Percentiles rank a stretch among this genome's conserved stretches.
These are phyloP conservation scores for Eremomyces bilateralis DNA, from an alignment of 495 filamentous ascomycete species.

Conservation along the genomic window DNA sequence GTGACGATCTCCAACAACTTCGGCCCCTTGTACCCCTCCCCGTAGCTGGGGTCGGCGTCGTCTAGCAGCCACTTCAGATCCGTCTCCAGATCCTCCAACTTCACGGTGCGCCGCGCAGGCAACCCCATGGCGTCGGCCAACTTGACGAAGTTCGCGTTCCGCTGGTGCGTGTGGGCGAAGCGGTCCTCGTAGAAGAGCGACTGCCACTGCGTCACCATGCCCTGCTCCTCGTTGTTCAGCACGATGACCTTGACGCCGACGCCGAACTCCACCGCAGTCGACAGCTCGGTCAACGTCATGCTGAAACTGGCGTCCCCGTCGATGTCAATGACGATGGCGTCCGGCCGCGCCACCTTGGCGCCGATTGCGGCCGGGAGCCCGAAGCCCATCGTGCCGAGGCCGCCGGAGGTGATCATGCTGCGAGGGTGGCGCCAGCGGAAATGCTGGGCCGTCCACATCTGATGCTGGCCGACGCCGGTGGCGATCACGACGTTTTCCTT, in stretches of 20 bases:
- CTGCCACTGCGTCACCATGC: conserved; percentile 96
- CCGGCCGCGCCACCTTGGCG: conserved; percentile 73
- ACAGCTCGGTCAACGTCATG: conserved; percentile 86
- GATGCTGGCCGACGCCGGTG: conserved; percentile 87
- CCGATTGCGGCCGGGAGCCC: conserved; percentile 86
- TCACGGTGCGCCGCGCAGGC: conserved; percentile 37
- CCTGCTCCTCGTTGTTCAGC: conserved; percentile 90
- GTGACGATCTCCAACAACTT: conserved; percentile 24
- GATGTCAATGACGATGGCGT: conserved; percentile 76
- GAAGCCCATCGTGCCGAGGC: conserved; percentile 88
- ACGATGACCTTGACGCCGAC: conserved; percentile 83
- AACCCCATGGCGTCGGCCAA: conserved; percentile 40
- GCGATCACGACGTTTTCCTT: conserved; percentile 69
- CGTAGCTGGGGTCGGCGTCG: too few relatives aligned
- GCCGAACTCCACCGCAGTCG: conserved; percentile 78
- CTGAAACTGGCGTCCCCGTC: conserved; percentile 92
- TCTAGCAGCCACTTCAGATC: conserved; percentile 79
- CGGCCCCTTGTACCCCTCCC: conserved; percentile 16
- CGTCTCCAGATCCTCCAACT: conserved; percentile 54
- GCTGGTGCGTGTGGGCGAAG: conserved; percentile 78
- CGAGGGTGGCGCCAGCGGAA: conserved; percentile 77
- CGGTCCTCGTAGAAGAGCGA: conserved; percentile 82
- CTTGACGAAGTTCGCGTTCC: conserved; percentile 83
- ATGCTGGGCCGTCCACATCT: conserved; percentile 95
- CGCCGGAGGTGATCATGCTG: conserved; percentile 78